phyloP scores from a whole-genome alignment of 441 rosid genomes.

The Viola pubescens region DNA sequence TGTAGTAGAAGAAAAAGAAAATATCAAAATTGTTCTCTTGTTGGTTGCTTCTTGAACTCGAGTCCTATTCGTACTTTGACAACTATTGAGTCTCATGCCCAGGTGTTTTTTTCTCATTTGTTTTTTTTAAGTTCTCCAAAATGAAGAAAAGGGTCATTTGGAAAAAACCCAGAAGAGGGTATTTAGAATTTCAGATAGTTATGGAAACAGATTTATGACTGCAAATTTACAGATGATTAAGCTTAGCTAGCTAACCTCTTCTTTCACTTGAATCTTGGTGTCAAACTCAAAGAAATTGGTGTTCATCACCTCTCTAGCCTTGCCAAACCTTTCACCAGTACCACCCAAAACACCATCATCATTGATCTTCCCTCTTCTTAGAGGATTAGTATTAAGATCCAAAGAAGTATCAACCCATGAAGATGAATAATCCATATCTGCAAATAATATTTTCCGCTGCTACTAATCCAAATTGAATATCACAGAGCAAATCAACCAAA shows the following conservation, averaged over 20 bases:
- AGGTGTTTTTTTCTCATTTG: no score
- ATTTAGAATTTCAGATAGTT: no score
- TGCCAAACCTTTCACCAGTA: background rate
- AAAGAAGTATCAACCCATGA: constrained; percentile 60
- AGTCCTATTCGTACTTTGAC: no score
- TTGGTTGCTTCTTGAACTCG: no score
- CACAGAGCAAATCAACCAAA: constrained; percentile 5
- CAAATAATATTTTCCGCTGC: background rate
- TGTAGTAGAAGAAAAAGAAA: background rate
- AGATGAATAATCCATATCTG: constrained; percentile 42
- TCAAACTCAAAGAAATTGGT: constrained; percentile 26
- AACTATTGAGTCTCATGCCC: no score
- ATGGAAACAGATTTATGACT: no score
- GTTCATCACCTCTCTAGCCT: constrained; percentile 19
- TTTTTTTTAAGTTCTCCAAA: no score
- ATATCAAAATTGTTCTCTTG: no score
- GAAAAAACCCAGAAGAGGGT: no score
- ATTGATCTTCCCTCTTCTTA: constrained; percentile 26
- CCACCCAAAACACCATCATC: constrained; percentile 18
- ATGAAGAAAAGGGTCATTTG: no score
- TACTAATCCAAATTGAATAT: background rate
- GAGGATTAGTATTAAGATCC: constrained; percentile 57
- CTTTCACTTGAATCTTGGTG: constrained; percentile 26
- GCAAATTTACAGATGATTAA: no score
- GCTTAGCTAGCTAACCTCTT: constrained; percentile 31